phyloP scores from a whole-genome alignment of 768 basidiomycete genomes.

The Lentinus tigrinus region DNA sequence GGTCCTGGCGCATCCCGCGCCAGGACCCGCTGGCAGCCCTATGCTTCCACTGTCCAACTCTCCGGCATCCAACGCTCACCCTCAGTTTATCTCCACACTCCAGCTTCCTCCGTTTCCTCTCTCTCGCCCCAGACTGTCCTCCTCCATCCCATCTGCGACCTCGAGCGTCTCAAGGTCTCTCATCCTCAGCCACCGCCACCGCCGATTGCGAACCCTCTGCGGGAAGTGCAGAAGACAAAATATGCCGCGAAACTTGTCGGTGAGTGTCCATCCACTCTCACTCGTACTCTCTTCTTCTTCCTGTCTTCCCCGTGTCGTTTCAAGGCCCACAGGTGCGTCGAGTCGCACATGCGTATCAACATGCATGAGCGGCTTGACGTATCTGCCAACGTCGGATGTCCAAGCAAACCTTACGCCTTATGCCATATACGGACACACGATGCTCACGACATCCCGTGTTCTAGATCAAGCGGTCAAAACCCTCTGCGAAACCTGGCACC shows the following conservation, averaged over 20 bases:
- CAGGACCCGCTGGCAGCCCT: slow-evolving; percentile 81
- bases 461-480: slow-evolving; percentile 80
- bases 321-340: neutral
- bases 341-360: neutral
- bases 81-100: slow-evolving; percentile 54
- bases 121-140: slow-evolving; percentile 38
- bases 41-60: slow-evolving; percentile 43
- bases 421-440: neutral
- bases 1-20: slow-evolving; percentile 63
- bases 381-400: neutral
- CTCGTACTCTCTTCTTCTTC: neutral
- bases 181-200: slow-evolving; percentile 36
- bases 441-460: slow-evolving; percentile 2
- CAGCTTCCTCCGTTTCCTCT: slow-evolving; percentile 52
- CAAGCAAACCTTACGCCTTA: neutral
- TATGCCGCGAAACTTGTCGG: slow-evolving; percentile 70
- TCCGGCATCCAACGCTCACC: slow-evolving; percentile 36
- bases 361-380: neutral
- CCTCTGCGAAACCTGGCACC: slow-evolving; percentile 77
- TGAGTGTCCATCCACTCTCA: slow-evolving; percentile 37
- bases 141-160: slow-evolving; percentile 35
- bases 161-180: slow-evolving; percentile 27
- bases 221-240: slow-evolving; percentile 56
- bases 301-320: neutral
- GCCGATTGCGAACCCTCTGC: slow-evolving; percentile 35